Evolutionary conservation across 306 rosid species (phyloP).

Genomic region (Quercus variabilis): DNA sequence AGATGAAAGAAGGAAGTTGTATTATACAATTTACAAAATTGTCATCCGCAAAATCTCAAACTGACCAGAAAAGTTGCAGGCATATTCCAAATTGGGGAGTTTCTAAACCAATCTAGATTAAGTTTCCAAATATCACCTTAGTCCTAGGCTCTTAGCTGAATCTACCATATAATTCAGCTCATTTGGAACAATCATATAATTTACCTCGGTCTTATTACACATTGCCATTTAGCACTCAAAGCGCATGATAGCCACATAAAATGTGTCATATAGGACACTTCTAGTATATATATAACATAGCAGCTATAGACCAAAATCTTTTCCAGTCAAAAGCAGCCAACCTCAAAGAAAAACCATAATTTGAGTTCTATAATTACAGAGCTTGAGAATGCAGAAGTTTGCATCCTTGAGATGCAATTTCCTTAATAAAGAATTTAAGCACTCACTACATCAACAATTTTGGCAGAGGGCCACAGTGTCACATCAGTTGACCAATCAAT

Average conservation of each 20-base stretch:
- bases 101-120: not conserved
- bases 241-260: not conserved
- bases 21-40: not conserved
- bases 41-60: not conserved
- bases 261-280: not conserved
- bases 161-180: not conserved
- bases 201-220: not conserved
- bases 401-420: not conserved
- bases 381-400: not conserved
- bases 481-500: conserved; percentile 70
- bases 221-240: not conserved
- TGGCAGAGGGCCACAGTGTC: conserved; percentile 30
- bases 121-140: not conserved
- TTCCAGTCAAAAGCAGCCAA: not conserved
- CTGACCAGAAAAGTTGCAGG: not conserved
- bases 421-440: conserved; percentile 1
- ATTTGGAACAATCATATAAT: not conserved
- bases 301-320: not conserved
- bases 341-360: not conserved
- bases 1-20: not conserved
- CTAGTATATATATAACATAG: not conserved
- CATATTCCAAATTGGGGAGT: not conserved
- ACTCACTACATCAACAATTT: conserved; percentile 64
- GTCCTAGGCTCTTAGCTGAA: not conserved
- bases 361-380: not conserved